Evolutionary conservation across 2,329 filamentous ascomycete species (phyloP).

Genomic region (Exophiala sp.): DNA sequence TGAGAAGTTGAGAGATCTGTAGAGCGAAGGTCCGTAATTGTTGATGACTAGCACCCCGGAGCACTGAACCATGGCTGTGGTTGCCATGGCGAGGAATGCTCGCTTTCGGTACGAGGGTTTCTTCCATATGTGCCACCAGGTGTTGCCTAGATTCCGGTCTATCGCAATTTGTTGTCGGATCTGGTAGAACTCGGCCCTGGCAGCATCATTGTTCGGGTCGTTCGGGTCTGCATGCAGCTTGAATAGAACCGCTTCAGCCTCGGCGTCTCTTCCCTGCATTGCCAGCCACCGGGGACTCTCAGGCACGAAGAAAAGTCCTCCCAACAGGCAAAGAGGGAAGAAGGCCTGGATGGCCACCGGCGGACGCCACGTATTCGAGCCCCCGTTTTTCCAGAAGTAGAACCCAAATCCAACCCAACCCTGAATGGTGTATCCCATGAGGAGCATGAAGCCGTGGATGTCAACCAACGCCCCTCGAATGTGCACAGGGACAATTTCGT

Average conservation of each 20-base stretch:
- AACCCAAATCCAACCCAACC: conserved; percentile 26
- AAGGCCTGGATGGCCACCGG: conserved; percentile 20
- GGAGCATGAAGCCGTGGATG: conserved; percentile 20
- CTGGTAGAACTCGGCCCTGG: too few relatives aligned
- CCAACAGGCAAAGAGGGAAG: conserved; percentile 21
- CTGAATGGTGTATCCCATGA: conserved; percentile 23
- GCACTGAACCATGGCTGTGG: too few relatives aligned
- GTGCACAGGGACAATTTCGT: conserved; percentile 22
- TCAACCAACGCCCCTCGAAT: conserved; percentile 24
- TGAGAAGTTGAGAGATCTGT: too few relatives aligned
- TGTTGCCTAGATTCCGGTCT: too few relatives aligned
- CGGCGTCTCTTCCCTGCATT: conserved; percentile 22
- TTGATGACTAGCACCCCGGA: too few relatives aligned
- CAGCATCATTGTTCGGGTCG: too few relatives aligned
- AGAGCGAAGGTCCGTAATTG: neutral
- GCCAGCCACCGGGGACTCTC: conserved; percentile 27
- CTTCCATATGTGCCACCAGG: too few relatives aligned
- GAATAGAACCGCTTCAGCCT: conserved; percentile 13
- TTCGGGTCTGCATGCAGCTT: too few relatives aligned
- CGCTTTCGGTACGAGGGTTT: too few relatives aligned
- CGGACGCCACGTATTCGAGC: conserved; percentile 25
- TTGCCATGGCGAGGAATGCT: too few relatives aligned
- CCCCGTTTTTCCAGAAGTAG: conserved; percentile 23
- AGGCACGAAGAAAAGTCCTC: conserved; percentile 22
- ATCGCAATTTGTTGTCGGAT: too few relatives aligned